These are phyloP conservation scores for Candida railenensis DNA, from an alignment of 805 yeast species.

Conservation along the genomic window DNA sequence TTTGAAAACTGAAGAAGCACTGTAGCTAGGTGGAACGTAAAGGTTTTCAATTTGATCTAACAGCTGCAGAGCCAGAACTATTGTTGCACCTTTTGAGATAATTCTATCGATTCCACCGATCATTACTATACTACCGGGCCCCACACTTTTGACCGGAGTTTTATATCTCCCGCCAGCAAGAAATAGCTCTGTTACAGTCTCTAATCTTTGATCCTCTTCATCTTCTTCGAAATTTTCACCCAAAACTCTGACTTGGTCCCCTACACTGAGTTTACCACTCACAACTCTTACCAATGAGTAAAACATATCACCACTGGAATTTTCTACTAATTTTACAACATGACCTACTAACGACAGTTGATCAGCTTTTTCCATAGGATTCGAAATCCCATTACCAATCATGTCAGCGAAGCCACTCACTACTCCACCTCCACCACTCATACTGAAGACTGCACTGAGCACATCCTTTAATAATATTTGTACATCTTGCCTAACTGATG, in stretches of 20 bases:
- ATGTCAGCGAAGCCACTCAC: conserved; percentile 17
- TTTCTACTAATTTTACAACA: conserved; percentile 53
- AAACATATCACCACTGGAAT: conserved; percentile 51
- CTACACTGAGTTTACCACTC: conserved; percentile 55
- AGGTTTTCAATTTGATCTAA: conserved; percentile 15
- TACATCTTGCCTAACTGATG: conserved; percentile 51
- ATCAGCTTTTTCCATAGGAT: not conserved
- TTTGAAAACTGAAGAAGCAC: conserved; percentile 64
- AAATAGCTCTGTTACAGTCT: conserved; percentile 41
- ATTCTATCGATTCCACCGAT: conserved; percentile 60
- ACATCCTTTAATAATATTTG: conserved; percentile 56
- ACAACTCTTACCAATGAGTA: conserved; percentile 61
- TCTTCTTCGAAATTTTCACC: conserved; percentile 55
- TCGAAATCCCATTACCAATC: conserved; percentile 25
- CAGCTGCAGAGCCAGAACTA: conserved; percentile 23
- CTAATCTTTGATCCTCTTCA: conserved; percentile 50
- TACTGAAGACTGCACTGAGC: conserved; percentile 53
- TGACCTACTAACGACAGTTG: conserved; percentile 16
- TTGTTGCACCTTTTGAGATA: conserved; percentile 61
- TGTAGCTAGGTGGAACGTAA: conserved; percentile 33
- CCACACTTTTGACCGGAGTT: conserved; percentile 49
- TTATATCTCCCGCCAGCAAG: conserved; percentile 73
- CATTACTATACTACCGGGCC: conserved; percentile 68
- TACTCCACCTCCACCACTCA: conserved; percentile 29
- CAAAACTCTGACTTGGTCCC: conserved; percentile 49